Evolutionary conservation across 2,329 filamentous ascomycete species (phyloP), one percentile per base, ranked within the genome.

Genomic region (Stagonosporopsis tanaceti): DNA sequence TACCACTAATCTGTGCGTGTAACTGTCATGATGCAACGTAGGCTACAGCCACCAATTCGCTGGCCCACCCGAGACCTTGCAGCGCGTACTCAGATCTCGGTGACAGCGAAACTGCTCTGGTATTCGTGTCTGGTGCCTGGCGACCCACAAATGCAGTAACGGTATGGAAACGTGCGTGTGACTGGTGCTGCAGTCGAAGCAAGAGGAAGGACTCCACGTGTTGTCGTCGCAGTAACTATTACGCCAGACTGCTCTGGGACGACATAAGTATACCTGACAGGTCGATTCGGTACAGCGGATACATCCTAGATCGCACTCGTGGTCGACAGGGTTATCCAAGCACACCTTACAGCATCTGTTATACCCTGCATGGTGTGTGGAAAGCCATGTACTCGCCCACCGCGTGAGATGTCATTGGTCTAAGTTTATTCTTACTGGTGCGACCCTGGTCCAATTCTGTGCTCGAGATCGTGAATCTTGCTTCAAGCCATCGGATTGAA

Each of bases 271-370:
- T 39, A 15, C 35, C 41, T 46, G 20, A 22, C 34, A 35, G 39
- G 39, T 45, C 8, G 14, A 50, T 35, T 53, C 48, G 54, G 54
- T 35, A 48, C 34, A 53, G 35, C 54, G 54, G 48, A 53, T 45
- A 28, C 38, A 34, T 27, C 48, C 48, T 45, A 39, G 48, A 44
- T 34, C 46, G 42, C 40, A 28, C 28, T 51, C 41, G 28, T 50
- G 39, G 39, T 39, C 27, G 39, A 37, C 27, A 45, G n/a, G 38
- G 25, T n/a, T n/a, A 30, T 40, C 44, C 44, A 35, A 15, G 22
- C 17, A 15, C 28, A 37, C 42, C 48, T 46, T 48, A 35, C n/a
- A 39, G 6, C n/a, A 14, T 32, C 2, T 35, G 12, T 30, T 45
- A 47, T 50, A 41, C 54, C 54, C 44, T 48, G 35, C 30, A 27